Evolutionary conservation across 2,329 filamentous ascomycete species (phyloP), one percentile per base, ranked within the genome.

Genomic region (Talaromyces sp.): DNA sequence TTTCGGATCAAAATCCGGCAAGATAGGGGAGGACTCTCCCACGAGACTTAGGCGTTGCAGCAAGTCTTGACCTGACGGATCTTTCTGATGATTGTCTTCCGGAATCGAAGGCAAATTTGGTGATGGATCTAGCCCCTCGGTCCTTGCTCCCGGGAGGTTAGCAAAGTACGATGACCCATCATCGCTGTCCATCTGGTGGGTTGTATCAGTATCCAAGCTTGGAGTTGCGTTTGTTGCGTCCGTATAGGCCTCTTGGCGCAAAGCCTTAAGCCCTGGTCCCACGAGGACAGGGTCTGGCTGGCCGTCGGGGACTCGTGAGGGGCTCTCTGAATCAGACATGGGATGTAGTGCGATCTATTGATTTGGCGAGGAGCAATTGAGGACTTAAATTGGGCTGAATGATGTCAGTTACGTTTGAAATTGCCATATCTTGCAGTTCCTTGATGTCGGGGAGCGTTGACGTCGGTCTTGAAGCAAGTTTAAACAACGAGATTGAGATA

Each of bases 1-100:
- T 44, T 78, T 76, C 22, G 83, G 82, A 58, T 86, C 81, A 17
- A 78, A 61, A 51, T 80, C 75, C n/a, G 75, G 66, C 40, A 78
- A 72, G 8, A 67, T 63, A 30, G 76, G 74, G 45, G 70, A 69
- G 3, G 68, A 64, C 16, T 60, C 60, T 52, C 72, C 66, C 50
- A 72, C 65, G 20, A 82, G 66, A 61, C 80, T 83, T 56, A 84
- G 63, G n/a, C 80, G 79, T 47, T 78, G 76, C 40, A 84, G 67
- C 33, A 84, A 65, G 32, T 84, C 81, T 50, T 77, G 75, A 13
- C 75, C 76, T 3, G 76, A 75, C 39, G 69, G 72, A 33, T 75
- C 76, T 52, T 76, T 77, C 42, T 72, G 75, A 13, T 73, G 75
- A 20, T 71, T 71, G 47, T 80, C 71, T 4, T 72, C 67, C 3